Conservation (phyloP, 1,139 yeast species). For the Saccharomyces hybrid region DNA sequence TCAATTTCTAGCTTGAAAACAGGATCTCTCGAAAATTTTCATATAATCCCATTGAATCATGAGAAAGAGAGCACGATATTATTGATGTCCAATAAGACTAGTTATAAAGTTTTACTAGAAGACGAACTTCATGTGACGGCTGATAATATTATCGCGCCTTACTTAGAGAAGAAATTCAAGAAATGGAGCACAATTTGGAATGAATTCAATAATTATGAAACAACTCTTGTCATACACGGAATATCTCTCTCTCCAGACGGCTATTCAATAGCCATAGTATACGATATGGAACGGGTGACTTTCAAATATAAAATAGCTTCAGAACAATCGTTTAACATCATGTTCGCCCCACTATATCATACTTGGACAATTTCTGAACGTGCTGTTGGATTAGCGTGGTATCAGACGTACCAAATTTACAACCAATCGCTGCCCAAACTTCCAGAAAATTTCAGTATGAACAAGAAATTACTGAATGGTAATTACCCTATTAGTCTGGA, state of each 20-base stretch:
- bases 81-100: constrained; percentile 20
- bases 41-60: constrained; percentile 19
- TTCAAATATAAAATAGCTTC: constrained; percentile 33
- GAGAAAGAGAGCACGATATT: constrained; percentile 11
- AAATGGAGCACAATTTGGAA: constrained; percentile 27
- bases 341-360: constrained; percentile 28
- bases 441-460: background rate
- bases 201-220: constrained; percentile 26
- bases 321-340: constrained; percentile 27
- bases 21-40: constrained; percentile 15
- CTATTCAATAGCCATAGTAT: constrained; percentile 30
- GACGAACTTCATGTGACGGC: constrained; percentile 9
- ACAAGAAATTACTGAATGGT: background rate
- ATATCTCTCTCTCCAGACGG: constrained; percentile 30
- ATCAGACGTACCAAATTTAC: constrained; percentile 32
- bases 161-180: constrained; percentile 23
- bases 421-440: constrained; percentile 16
- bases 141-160: constrained; percentile 24
- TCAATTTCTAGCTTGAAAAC: constrained; percentile 1
- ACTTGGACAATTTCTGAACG: constrained; percentile 22
- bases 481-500: constrained; percentile 10
- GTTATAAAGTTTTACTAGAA: constrained; percentile 13
- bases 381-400: constrained; percentile 32
- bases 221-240: constrained; percentile 28
- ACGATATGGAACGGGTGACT: constrained; percentile 30